Evolutionary conservation across 2,329 filamentous ascomycete genomes (phyloP).

Genomic region (Colletotrichum falcatum): DNA sequence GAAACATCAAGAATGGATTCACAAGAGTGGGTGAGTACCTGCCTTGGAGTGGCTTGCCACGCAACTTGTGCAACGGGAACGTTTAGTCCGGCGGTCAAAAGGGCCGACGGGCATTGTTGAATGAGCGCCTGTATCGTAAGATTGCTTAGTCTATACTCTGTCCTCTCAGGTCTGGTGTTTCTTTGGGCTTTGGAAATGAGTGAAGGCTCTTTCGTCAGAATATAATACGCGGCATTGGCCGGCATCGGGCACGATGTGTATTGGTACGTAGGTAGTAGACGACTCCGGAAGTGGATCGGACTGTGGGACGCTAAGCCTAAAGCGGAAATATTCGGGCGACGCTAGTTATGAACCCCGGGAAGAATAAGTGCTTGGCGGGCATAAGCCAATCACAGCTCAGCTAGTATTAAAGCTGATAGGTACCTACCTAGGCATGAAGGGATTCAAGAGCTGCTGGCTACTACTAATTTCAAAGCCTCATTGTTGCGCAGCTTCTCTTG

Average conservation of each 20-base stretch:
- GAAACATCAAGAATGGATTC: not conserved
- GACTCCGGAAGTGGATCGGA: not conserved
- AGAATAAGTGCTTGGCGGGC: not conserved
- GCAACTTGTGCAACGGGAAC: constrained; percentile 49
- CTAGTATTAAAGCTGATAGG: not conserved
- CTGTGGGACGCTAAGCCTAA: constrained; percentile 20
- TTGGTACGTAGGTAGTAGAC: not conserved
- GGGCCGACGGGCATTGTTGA: constrained; percentile 48
- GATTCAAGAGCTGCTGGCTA: not conserved
- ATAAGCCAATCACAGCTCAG: constrained; percentile 12
- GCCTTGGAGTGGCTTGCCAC: constrained; percentile 51
- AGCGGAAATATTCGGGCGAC: constrained; percentile 38
- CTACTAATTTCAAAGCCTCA: not conserved
- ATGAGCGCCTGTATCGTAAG: not conserved
- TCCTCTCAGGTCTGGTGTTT: not conserved
- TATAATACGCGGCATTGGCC: not conserved
- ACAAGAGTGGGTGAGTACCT: not conserved
- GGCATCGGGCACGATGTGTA: not conserved
- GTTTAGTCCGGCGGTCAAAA: constrained; percentile 50
- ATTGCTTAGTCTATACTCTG: not conserved
- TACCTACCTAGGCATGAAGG: no score
- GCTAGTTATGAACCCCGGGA: constrained; percentile 12
- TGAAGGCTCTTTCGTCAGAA: not conserved
- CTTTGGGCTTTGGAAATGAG: not conserved
- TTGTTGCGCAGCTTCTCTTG: not conserved